Evolutionary conservation across 2,329 filamentous ascomycete species (phyloP), one percentile per base, ranked within the genome.

Genomic region (Drechslerella coelobrocha): DNA sequence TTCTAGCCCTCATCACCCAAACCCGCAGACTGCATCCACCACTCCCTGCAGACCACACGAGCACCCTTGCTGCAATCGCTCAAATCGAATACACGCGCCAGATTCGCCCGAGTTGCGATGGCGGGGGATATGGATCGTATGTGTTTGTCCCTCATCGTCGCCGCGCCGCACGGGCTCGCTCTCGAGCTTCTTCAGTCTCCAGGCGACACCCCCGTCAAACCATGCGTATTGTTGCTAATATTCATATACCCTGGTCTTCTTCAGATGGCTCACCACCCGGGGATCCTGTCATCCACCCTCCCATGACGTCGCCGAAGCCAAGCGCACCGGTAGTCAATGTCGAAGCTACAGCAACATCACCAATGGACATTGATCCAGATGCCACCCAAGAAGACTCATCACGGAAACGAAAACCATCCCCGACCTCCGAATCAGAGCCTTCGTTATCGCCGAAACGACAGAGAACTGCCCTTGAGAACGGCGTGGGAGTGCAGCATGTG

Each of bases 391-490:
- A 39, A 3, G 34, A 39, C 12, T 10, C 17, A 5, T 14, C 12
- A n/a, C 50, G 27, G 24, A 66, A 66, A 41, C 54, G 61, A 48
- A 66, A 60, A 48, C 45, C 45, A 17, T 29, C 48, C 3, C 53
- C 57, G 14, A 19, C 39, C 9, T n/a, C 61, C 0, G 54, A 54
- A 5, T 9, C 27, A 2, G n/a, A 21, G 9, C 19, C 17, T 5
- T 37, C 34, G 7, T 54, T 47, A 2, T 54, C 53, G 2, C 34
- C 47, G 47, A 66, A 66, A 29, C 45, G 54, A 27, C 27, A 37
- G 12, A 59, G 39, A 39, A 26, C 37, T 9, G 34, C 6, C 7
- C 10, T 51, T 10, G 19, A 27, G 2, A 19, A n/a, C 17, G 23
- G 10, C 14, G 52, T 56, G 7, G 34, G 6, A 6, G 41, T n/a